Evolutionary conservation across 495 filamentous ascomycete species (phyloP), one percentile per base, ranked within the genome.

Genomic region (Astrothelium subdiscretum): DNA sequence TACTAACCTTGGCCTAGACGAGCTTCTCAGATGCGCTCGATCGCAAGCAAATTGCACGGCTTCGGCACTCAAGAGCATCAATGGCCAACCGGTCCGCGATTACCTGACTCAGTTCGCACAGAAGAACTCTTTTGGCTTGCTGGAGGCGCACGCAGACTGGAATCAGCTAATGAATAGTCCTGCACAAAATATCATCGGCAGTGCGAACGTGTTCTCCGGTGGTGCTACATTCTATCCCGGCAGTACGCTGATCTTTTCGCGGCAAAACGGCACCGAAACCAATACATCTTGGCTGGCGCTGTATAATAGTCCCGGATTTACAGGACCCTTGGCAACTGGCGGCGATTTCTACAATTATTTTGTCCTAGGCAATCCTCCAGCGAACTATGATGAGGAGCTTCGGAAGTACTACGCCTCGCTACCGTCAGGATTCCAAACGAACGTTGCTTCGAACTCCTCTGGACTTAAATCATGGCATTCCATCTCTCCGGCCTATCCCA

Each of bases 331-430:
- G 20, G 71, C 72, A 29, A 81, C 76, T 24, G 78, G 74, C 8
- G 76, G 75, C 26, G 80, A 81, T 61, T 76, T 78, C 52, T 81
- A 78, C 68, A 75, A 79, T 62, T 78, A 72, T 65, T 80, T 79
- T 65, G 77, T 80, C 22, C 68, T 80, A 1, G 76, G 76, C 1
- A 66, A 61, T 44, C 54, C 31, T 40, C 63, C 63, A 1, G 66
- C 60, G 13, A 59, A 29, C 29, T 65, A 35, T 54, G 38, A 63
- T 24, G n/a, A 31, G 18, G 27, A 54, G 26, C 22, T 27, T 11
- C 32, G 5, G 20, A 43, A 54, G 22, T 57, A 27, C 43, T 27
- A 61, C 26, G 3, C 44, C 13, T 31, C 27, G 15, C 20, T 57
- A 27, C 15, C n/a, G 13, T 15, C 42, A 27, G 38, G 20, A 4